These are phyloP conservation scores for Polytrichum formosum DNA, from an alignment of 225 moss, liverwort and hornwort genomes.

Conservation along the genomic window DNA sequence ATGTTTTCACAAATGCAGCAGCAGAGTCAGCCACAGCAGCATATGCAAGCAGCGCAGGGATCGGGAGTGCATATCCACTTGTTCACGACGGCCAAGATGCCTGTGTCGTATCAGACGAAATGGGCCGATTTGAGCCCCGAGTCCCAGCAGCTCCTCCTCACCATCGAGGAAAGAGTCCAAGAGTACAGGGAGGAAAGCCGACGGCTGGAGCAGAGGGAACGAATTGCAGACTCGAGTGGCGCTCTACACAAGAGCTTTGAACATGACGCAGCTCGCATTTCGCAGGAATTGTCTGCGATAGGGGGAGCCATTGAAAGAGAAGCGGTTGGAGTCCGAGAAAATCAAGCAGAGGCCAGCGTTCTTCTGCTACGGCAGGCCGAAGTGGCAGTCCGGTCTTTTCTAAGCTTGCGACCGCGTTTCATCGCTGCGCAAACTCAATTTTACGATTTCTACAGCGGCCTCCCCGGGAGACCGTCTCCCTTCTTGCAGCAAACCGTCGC, in stretches of 20 bases:
- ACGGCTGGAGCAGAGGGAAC: slow-evolving; percentile 84
- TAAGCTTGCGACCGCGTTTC: slow-evolving; percentile 69
- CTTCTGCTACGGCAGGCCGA: slow-evolving; percentile 77
- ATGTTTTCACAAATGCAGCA: slow-evolving; percentile 40
- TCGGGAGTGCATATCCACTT: slow-evolving; percentile 56
- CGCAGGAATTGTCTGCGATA: slow-evolving; percentile 84
- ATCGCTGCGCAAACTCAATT: slow-evolving; percentile 66
- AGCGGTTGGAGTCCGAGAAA: slow-evolving; percentile 59
- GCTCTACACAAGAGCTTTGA: slow-evolving; percentile 88
- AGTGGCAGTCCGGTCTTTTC: slow-evolving; percentile 87
- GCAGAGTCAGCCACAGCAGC: slow-evolving; percentile 44
- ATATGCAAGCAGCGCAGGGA: slow-evolving; percentile 44
- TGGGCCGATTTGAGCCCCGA: slow-evolving; percentile 89
- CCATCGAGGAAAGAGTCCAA: slow-evolving; percentile 85
- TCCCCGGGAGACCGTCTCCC: slow-evolving; percentile 73
- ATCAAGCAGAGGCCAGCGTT: slow-evolving; percentile 61
- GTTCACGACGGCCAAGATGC: slow-evolving; percentile 62
- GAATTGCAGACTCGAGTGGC: slow-evolving; percentile 58
- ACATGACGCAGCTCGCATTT: slow-evolving; percentile 83
- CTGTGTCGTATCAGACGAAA: slow-evolving; percentile 87
- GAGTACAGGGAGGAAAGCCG: slow-evolving; percentile 95
- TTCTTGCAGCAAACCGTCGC: slow-evolving; percentile 83
- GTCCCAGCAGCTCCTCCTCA: slow-evolving; percentile 79
- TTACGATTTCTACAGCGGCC: slow-evolving; percentile 90
- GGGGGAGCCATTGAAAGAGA: slow-evolving; percentile 80